Percentiles rank a stretch among this genome's conserved stretches.
Conservation (phyloP, 345 rosid species). For the Citrus sp. region DNA sequence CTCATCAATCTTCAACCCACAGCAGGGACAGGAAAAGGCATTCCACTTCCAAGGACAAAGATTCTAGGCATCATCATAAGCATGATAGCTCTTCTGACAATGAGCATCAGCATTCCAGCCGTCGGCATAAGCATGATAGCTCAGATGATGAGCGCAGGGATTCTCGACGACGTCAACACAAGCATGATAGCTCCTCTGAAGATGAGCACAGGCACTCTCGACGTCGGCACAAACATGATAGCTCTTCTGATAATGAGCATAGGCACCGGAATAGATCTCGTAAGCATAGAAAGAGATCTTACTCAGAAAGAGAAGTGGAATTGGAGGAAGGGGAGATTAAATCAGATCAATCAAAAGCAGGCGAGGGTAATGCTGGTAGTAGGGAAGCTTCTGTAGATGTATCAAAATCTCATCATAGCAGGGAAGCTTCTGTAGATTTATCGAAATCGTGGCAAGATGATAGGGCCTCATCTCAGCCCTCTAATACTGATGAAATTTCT, state of each 20-base stretch:
- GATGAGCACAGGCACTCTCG: conserved; percentile 7
- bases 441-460: conserved; percentile 22
- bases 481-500: conserved; percentile 45
- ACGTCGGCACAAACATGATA: conserved; percentile 3
- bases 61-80: conserved; percentile 24
- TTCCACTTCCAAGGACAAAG: conserved; percentile 45
- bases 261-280: conserved; percentile 25
- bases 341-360: conserved; percentile 53
- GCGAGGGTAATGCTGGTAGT: conserved; percentile 27
- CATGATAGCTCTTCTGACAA: conserved; percentile 30
- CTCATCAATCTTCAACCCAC: conserved; percentile 38
- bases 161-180: conserved; percentile 10
- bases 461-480: conserved; percentile 29
- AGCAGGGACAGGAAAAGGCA: conserved; percentile 44
- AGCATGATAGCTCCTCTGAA: background rate
- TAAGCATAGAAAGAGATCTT: conserved; percentile 36
- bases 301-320: conserved; percentile 30
- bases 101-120: conserved; percentile 21
- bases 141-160: conserved; percentile 29
- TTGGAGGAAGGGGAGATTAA: conserved; percentile 68
- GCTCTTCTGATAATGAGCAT: conserved; percentile 7
- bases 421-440: conserved; percentile 41
- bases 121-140: conserved; percentile 22
- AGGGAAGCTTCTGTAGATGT: conserved; percentile 40
- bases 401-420: conserved; percentile 19